These are phyloP conservation scores for Marsdenia floribunda DNA, from an alignment of 257 asterid species.

Conservation along the genomic window DNA sequence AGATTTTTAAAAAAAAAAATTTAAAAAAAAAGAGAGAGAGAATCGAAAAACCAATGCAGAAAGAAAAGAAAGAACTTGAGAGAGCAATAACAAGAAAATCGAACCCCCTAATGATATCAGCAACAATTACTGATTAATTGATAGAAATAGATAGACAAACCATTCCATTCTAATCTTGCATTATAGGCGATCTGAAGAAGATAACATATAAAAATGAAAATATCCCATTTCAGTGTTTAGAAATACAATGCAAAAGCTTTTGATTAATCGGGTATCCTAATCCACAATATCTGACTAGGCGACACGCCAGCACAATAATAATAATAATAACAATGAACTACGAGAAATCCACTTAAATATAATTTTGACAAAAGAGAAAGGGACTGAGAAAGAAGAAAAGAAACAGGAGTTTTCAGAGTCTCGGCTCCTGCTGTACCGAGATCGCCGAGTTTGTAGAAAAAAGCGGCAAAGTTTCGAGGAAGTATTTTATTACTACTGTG, in stretches of 20 bases:
- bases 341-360: not conserved
- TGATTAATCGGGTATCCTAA: not conserved
- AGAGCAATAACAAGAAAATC: not conserved
- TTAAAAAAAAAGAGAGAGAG: no score
- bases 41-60: not conserved
- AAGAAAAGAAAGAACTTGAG: not conserved
- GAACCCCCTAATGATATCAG: not conserved
- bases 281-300: slow-evolving; percentile 8
- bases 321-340: not conserved
- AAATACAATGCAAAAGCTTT: not conserved
- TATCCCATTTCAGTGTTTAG: not conserved
- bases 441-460: no score
- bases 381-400: not conserved
- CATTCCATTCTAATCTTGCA: not conserved
- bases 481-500: no score
- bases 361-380: not conserved
- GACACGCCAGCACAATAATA: slow-evolving; percentile 18
- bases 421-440: no score
- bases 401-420: not conserved
- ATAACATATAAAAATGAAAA: not conserved
- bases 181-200: not conserved
- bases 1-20: not conserved
- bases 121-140: not conserved
- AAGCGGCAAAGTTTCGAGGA: no score
- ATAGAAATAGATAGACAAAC: not conserved